These are phyloP conservation scores for Plasmodiophora brassicae DNA, from an alignment of 208 protist genomes.

Conservation along the genomic window DNA sequence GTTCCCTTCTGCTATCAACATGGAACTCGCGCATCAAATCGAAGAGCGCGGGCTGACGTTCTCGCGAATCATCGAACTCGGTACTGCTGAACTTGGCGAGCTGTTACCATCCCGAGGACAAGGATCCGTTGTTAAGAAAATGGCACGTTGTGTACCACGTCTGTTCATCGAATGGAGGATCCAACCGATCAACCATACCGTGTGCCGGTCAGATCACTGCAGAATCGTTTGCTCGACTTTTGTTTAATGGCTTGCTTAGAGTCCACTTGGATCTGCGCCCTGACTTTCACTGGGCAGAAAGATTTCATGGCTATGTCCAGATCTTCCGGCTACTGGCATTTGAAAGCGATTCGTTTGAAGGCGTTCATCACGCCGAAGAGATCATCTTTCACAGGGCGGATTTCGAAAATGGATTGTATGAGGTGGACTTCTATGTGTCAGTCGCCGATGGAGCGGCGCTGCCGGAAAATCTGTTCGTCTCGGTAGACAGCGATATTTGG, in stretches of 20 bases:
- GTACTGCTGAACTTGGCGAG: no score
- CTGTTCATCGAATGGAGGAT: neutral
- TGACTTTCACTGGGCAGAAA: neutral
- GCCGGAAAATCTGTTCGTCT: neutral
- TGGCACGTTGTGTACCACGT: neutral
- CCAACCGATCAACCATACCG: neutral
- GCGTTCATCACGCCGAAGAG: slow-evolving; percentile 23
- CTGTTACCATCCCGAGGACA: neutral
- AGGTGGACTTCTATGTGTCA: neutral
- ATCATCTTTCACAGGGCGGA: neutral
- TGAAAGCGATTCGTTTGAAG: neutral
- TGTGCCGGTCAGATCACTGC: neutral
- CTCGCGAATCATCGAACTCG: no score
- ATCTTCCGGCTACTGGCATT: neutral
- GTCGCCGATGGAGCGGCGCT: neutral
- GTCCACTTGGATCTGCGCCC: neutral
- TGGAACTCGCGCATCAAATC: neutral
- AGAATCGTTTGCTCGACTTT: neutral
- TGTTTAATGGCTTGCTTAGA: neutral
- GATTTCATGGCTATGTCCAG: neutral
- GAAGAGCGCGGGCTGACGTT: neutral
- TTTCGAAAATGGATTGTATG: neutral
- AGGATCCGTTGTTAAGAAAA: neutral
- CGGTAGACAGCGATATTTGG: slow-evolving; percentile 22
- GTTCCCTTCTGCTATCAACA: slow-evolving; percentile 37